These are phyloP conservation scores for Yarrowia deformans DNA, from an alignment of 805 yeast species.

Conservation along the genomic window DNA sequence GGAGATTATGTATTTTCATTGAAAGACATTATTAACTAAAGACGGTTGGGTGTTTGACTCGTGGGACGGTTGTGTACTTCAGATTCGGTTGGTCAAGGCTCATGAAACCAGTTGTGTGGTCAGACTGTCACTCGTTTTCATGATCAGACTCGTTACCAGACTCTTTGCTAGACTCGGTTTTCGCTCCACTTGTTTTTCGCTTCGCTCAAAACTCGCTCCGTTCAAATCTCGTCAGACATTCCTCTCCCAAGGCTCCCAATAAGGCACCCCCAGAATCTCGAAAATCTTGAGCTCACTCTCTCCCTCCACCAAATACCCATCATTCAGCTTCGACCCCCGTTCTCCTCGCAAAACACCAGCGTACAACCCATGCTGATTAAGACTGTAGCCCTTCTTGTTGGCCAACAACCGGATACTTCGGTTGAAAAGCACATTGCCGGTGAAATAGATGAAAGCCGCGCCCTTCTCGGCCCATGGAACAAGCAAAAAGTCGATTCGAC, in stretches of 20 bases:
- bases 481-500: slow-evolving; percentile 62
- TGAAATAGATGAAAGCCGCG: slow-evolving; percentile 59
- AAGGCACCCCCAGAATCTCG: slow-evolving; percentile 54
- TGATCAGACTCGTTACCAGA: no score
- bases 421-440: slow-evolving; percentile 63
- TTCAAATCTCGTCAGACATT: slow-evolving; percentile 42
- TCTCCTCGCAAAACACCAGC: slow-evolving; percentile 37
- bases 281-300: slow-evolving; percentile 57
- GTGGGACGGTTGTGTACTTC: no score
- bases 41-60: no score
- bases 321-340: slow-evolving; percentile 39
- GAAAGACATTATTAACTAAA: no score
- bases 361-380: slow-evolving; percentile 58
- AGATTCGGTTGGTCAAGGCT: no score
- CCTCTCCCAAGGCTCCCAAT: slow-evolving; percentile 51
- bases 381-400: slow-evolving; percentile 50
- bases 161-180: no score
- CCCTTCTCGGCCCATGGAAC: slow-evolving; percentile 58
- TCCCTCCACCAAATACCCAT: slow-evolving; percentile 53
- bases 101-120: no score
- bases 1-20: no score
- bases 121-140: no score
- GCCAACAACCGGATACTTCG: slow-evolving; percentile 58
- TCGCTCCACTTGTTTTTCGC: no score
- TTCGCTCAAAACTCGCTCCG: no score